Base-by-base conservation (phyloP, 306 rosid genomes). In the Notholithocarpus densiflorus region DNA sequence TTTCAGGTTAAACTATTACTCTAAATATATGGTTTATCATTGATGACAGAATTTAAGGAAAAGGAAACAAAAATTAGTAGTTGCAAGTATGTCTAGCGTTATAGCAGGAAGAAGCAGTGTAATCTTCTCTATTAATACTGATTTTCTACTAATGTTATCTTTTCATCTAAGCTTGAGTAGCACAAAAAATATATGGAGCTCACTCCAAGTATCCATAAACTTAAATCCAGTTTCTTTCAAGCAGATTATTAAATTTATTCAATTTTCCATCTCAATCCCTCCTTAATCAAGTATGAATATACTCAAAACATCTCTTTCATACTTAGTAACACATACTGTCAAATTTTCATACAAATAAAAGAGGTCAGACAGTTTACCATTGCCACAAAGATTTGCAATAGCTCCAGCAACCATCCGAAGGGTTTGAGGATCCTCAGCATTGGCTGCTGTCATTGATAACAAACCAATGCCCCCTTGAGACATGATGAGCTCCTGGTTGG, bases 371-470 rank as follows among this genome's bases (percentile, higher is more conserved):
- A 62, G 37, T 80, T 86, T 88, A 96, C 99, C 99, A 73, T 96
- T 96, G 80, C 99, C 99, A 40, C 98, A 96, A 73, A 96, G 97
- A 82, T 96, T 96, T 79, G 98, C 99, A 23, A 96, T 87, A 59
- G 99, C 99, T 64, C 99, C 99, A 60, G 99, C 99, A 80, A 96
- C 89, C 99, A 96, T 96, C 66, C 99, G 86, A 74, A 96, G 98
- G 7, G 99, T 96, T 82, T 96, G 99, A 77, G 99, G 96, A 85
- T 96, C 99, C 77, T 90, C 94, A 60, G 98, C 98, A 56, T 86
- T 87, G 53, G 91, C 84, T 55, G 98, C 99, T 21, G 98, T 88
- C 87, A 80, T 85, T 59, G 99, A 86, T 79, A 96, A 83, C 80
- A 96, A 89, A 85, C 89, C 84, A 76, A 96, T 91, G 81, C 99